Conservation (phyloP, 768 basidiomycete species). For the Rhizopogon salebrosus region DNA sequence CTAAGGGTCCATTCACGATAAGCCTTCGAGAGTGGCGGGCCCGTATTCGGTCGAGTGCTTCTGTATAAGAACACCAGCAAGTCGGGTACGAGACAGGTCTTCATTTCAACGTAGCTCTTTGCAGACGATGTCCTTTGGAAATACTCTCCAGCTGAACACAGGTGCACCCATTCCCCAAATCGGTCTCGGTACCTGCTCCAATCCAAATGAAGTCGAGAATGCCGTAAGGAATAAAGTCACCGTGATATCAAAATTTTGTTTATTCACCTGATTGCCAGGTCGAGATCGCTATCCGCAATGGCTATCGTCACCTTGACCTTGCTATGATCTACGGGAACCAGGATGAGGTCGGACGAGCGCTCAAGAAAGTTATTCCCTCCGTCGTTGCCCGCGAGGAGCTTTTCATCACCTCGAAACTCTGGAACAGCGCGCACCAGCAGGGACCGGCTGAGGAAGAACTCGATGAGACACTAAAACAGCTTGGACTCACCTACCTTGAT, state of each 20-base stretch:
- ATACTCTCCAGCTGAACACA: conserved; percentile 35
- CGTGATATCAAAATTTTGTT: neutral
- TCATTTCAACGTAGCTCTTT: neutral
- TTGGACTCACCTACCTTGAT: conserved; percentile 75
- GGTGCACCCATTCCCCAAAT: conserved; percentile 64
- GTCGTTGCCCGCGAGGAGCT: conserved; percentile 79
- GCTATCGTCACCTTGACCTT: conserved; percentile 83
- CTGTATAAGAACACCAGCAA: neutral
- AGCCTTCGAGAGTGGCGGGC: neutral
- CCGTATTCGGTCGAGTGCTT: neutral
- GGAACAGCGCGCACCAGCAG: conserved; percentile 72
- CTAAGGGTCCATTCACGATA: neutral
- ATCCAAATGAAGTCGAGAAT: conserved; percentile 69
- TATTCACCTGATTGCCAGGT: conserved; percentile 38
- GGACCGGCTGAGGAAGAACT: conserved; percentile 67
- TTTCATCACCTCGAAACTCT: conserved; percentile 79
- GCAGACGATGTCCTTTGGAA: conserved; percentile 36
- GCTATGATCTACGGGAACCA: conserved; percentile 81
- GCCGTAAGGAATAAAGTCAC: conserved; percentile 42
- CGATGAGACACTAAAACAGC: conserved; percentile 67
- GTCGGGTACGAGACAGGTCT: neutral
- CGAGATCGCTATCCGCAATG: conserved; percentile 65
- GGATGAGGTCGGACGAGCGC: conserved; percentile 65
- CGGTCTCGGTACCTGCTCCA: conserved; percentile 77
- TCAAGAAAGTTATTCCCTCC: conserved; percentile 72